Percentiles rank a stretch among this genome's conserved stretches.
phyloP scores from a whole-genome alignment of 2,329 filamentous ascomycete species.

The Colletotrichum lindemuthianum region DNA sequence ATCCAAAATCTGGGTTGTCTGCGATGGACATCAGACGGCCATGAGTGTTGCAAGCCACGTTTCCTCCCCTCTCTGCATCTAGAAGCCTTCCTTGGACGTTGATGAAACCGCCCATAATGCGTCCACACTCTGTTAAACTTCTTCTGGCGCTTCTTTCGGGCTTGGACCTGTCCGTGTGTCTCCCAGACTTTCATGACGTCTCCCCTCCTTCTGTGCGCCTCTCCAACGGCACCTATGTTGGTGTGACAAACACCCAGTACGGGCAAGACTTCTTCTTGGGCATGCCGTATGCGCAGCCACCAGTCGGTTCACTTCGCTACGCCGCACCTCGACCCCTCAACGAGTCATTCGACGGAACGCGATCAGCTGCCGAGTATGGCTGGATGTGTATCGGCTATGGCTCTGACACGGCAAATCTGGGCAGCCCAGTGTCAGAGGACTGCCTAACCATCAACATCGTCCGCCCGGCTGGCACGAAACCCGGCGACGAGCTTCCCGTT shows the following conservation, averaged over 20 bases:
- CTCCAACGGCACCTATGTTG: constrained; percentile 49
- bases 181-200: constrained; percentile 10
- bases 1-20: constrained; percentile 1
- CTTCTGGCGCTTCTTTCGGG: constrained; percentile 22
- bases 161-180: constrained; percentile 24
- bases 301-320: constrained; percentile 66
- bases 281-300: constrained; percentile 72
- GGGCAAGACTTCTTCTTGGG: constrained; percentile 68
- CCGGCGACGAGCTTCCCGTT: constrained; percentile 61
- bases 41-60: constrained; percentile 11
- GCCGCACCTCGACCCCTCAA: constrained; percentile 65
- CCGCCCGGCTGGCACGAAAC: constrained; percentile 55
- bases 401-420: constrained; percentile 42
- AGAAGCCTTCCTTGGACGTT: constrained; percentile 14
- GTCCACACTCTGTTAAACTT: constrained; percentile 23
- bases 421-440: constrained; percentile 60
- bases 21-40: constrained; percentile 8
- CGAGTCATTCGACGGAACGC: constrained; percentile 54
- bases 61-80: neutral
- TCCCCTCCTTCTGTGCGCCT: constrained; percentile 28
- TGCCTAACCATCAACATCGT: constrained; percentile 61
- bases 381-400: constrained; percentile 63
- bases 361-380: constrained; percentile 56
- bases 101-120: constrained; percentile 25
- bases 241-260: constrained; percentile 50